These are phyloP conservation scores for Starmerella sirachaensis DNA, from an alignment of 805 yeast species.

Conservation along the genomic window DNA sequence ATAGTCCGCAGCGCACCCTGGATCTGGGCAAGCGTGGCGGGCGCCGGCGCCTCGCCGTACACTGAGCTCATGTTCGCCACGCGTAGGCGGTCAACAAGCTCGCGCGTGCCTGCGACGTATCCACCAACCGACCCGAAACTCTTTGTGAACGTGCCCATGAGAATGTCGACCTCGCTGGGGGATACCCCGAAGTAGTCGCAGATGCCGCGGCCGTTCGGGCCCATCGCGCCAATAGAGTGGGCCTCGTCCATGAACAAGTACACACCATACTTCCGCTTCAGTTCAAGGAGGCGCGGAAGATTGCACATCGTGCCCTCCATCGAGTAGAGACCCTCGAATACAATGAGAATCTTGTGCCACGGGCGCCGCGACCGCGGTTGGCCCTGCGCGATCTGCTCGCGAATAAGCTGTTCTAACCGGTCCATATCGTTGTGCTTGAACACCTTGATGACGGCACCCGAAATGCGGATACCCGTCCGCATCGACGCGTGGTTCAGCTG, in stretches of 20 bases:
- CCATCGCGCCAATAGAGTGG: slow-evolving; percentile 98
- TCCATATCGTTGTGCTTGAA: slow-evolving; percentile 87
- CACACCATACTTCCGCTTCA: slow-evolving; percentile 75
- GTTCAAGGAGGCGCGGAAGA: slow-evolving; percentile 58
- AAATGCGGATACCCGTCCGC: slow-evolving; percentile 82
- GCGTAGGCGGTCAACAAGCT: slow-evolving; percentile 61
- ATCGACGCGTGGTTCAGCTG: slow-evolving; percentile 92
- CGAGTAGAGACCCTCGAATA: slow-evolving; percentile 85
- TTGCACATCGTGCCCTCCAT: slow-evolving; percentile 69
- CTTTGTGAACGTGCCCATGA: slow-evolving; percentile 97
- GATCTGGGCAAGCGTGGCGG: slow-evolving; percentile 84
- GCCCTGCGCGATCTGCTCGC: slow-evolving; percentile 83
- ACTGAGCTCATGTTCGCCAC: slow-evolving; percentile 57
- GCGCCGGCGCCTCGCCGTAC: slow-evolving; percentile 80
- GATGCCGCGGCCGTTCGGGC: slow-evolving; percentile 86
- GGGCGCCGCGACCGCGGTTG: slow-evolving; percentile 94
- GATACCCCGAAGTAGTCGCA: slow-evolving; percentile 82
- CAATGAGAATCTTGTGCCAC: slow-evolving; percentile 67
- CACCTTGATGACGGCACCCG: slow-evolving; percentile 87
- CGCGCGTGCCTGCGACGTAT: slow-evolving; percentile 68
- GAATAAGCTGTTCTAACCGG: slow-evolving; percentile 57
- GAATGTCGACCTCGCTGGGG: slow-evolving; percentile 64
- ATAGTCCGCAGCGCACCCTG: slow-evolving; percentile 67
- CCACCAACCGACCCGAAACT: slow-evolving; percentile 99
- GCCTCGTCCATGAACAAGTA: slow-evolving; percentile 93